phyloP scores from a whole-genome alignment of 1,284 basidiomycete genomes.

The Fomes fomentarius region DNA sequence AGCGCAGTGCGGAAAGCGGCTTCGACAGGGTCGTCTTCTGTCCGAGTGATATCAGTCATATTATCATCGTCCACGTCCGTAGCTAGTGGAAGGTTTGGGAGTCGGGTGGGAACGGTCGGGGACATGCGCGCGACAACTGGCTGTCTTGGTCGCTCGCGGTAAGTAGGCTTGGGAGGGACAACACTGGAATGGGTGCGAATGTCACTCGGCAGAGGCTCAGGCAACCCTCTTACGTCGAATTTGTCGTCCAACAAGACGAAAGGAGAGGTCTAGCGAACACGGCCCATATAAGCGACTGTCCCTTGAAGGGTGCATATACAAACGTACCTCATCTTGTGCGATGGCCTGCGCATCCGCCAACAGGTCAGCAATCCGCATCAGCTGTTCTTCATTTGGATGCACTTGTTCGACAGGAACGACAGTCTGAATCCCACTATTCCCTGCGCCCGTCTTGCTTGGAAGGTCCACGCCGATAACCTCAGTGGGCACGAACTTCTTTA shows the following conservation, averaged over 20 bases:
- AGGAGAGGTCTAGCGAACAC: slow-evolving; percentile 12
- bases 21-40: slow-evolving; percentile 82
- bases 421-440: slow-evolving; percentile 1
- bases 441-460: slow-evolving; percentile 16
- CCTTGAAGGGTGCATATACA: neutral
- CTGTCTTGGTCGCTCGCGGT: neutral
- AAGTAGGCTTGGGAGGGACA: neutral
- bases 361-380: slow-evolving; percentile 92
- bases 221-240: slow-evolving; percentile 35
- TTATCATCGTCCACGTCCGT: slow-evolving; percentile 61
- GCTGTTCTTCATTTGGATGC: slow-evolving; percentile 93
- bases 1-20: slow-evolving; percentile 74
- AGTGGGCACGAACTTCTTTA: slow-evolving; percentile 57
- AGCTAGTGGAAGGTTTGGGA: slow-evolving; percentile 2
- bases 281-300: neutral
- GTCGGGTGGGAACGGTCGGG: slow-evolving; percentile 10
- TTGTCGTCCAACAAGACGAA: slow-evolving; percentile 14
- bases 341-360: slow-evolving; percentile 74
- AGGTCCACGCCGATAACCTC: slow-evolving; percentile 36
- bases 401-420: slow-evolving; percentile 51
- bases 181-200: too few species aligned
- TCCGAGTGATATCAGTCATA: slow-evolving; percentile 69
- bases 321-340: slow-evolving; percentile 56
- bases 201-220: slow-evolving; percentile 18
- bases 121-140: neutral